Base-by-base conservation (phyloP, 345 rosid species). In the Erodium maritimum region DNA sequence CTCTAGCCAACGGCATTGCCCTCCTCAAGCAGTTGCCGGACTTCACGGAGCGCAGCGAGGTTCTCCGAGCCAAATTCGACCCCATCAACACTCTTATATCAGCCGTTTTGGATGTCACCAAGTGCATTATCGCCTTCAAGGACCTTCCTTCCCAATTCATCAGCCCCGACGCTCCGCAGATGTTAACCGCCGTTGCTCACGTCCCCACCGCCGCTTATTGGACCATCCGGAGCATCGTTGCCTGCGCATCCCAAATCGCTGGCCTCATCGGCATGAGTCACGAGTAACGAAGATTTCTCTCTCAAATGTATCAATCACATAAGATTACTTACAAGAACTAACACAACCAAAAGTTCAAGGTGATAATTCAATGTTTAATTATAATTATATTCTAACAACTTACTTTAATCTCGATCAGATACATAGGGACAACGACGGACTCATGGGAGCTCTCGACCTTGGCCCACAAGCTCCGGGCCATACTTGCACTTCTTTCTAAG, bases 171-270 rank as follows among this genome's bases (percentile, higher is more conserved):
- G 21, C 61, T 2, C 70, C 73, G 0, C 80, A 68, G 42, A 50
- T 82, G 56, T 12, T 48, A 3, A 45, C 73, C 0, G 79, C 77
- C 29, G 64, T 61, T 19, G 46, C 79, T 22, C 73, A 78, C 59
- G 71, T 86, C 42, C 89, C 93, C 17, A 71, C 65, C 0, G 81
- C 93, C 19, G 81, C 74, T 50, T 82, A 86, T 64, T 83, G 89
- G 89, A 77, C 80, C 21, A 63, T 80, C 29, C 60, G 80, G 20
- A 70, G 82, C 11, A 54, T 56, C 0, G 68, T 86, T 21, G 82
- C 80, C 22, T 77, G 84, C 55, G 69, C 80, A 3, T 63, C 80
- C 8, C 80, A 80, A 63, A 73, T 82, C 59, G 60, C 59, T 42
- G 66, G 77, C 59, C 77, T 80, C 42, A 48, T 73, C 56, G 81